A percentile compares a stretch with the other conserved stretches of the same genome.
Evolutionary conservation across 495 filamentous ascomycete species (phyloP).

Genomic region (Penicillium canescens): DNA sequence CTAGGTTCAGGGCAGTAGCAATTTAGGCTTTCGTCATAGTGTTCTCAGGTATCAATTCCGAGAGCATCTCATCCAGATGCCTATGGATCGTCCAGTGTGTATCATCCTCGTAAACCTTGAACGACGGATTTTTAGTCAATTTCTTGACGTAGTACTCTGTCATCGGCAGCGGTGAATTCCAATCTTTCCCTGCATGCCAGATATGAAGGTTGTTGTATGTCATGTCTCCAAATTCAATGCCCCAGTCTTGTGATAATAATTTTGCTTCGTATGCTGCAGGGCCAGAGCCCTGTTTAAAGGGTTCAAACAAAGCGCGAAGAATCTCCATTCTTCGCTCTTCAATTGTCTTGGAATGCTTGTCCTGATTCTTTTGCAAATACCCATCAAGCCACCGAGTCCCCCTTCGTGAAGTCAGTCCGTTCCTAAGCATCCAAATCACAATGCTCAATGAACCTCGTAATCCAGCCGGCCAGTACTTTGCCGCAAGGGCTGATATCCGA

Average conservation of each 20-base stretch:
- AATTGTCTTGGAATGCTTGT: neutral
- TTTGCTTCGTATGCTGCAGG: constrained; percentile 24
- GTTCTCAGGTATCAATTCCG: constrained; percentile 8
- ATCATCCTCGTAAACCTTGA: constrained; percentile 12
- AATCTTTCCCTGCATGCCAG: constrained; percentile 37
- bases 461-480: constrained; percentile 4
- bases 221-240: constrained; percentile 35
- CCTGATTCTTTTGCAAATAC: constrained; percentile 6
- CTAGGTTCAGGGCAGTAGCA: neutral
- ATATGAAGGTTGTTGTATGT: constrained; percentile 24
- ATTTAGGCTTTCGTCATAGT: neutral
- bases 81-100: constrained; percentile 22
- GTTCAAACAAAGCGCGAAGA: constrained; percentile 19
- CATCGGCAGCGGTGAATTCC: constrained; percentile 26
- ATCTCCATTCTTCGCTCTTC: constrained; percentile 2
- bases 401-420: constrained; percentile 1
- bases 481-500: constrained; percentile 10
- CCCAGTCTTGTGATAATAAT: constrained; percentile 32
- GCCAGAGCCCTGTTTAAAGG: constrained; percentile 20
- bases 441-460: neutral
- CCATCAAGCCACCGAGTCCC: constrained; percentile 14
- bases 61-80: constrained; percentile 12
- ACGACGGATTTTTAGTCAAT: constrained; percentile 11
- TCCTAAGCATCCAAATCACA: constrained; percentile 8
- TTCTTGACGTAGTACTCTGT: constrained; percentile 17